Conservation (phyloP, 2,329 filamentous ascomycete genomes). For the Colletotrichum tabaci region DNA sequence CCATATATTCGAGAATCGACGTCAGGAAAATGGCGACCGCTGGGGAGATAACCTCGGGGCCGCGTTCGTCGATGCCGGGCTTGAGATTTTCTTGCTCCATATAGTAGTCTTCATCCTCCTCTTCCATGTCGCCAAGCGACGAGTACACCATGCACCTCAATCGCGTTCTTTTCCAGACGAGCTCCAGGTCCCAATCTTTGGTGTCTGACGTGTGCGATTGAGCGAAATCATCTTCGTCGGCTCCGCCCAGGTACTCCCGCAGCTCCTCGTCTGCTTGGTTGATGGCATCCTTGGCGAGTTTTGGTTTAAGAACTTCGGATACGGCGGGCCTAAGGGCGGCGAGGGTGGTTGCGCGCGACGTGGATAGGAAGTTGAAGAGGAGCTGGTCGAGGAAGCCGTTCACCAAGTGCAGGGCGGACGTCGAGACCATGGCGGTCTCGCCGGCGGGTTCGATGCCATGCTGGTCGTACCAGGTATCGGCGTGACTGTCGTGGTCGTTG, state of each 20-base stretch:
- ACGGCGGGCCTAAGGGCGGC: conserved; percentile 84
- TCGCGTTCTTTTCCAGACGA: conserved; percentile 93
- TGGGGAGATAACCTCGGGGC: conserved; percentile 83
- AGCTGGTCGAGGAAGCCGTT: conserved; percentile 96
- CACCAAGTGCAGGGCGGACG: conserved; percentile 80
- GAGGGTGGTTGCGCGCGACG: conserved; percentile 84
- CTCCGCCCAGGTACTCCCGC: conserved; percentile 86
- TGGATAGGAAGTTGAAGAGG: conserved; percentile 89
- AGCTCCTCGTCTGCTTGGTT: conserved; percentile 89
- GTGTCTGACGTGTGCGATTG: conserved; percentile 67
- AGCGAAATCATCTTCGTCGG: conserved; percentile 80
- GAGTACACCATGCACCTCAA: conserved; percentile 99
- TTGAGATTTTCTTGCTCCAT: conserved; percentile 85
- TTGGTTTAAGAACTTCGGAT: conserved; percentile 88
- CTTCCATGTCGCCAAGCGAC: conserved; percentile 94
- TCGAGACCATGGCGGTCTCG: conserved; percentile 81
- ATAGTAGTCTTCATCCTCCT: conserved; percentile 94
- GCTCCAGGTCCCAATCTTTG: conserved; percentile 87
- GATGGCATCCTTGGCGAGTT: conserved; percentile 88
- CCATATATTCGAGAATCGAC: conserved; percentile 93
- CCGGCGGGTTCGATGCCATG: conserved; percentile 75
- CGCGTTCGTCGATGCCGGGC: conserved; percentile 68
- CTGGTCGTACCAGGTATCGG: conserved; percentile 78
- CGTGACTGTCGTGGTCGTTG: conserved; percentile 85
- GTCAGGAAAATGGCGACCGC: conserved; percentile 96